Evolutionary conservation across 2,329 filamentous ascomycete species (phyloP).

Genomic region (Cytospora leucostoma): DNA sequence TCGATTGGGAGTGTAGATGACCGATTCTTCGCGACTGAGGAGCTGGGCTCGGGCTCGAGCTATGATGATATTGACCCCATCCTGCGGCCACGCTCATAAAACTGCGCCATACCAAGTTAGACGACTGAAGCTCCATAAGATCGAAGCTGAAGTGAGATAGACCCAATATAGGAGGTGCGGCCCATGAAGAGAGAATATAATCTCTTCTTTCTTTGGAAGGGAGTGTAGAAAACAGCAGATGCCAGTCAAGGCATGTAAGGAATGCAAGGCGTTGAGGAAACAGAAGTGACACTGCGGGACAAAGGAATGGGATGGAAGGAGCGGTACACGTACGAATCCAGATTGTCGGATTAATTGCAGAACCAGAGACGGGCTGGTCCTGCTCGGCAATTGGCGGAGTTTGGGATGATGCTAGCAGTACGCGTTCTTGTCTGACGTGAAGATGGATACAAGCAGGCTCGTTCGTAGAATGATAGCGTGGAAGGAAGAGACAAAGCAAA

Average conservation of each 20-base stretch:
- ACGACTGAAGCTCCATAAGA: constrained; percentile 25
- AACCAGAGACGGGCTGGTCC: constrained; percentile 24
- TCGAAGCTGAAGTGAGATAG: constrained; percentile 1
- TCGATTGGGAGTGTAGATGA: constrained; percentile 56
- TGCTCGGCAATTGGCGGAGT: constrained; percentile 12
- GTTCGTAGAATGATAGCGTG: constrained; percentile 15
- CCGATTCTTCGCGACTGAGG: constrained; percentile 41
- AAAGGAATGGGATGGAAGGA: constrained; percentile 6
- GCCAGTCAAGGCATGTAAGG: background rate
- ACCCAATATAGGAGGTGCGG: constrained; percentile 18
- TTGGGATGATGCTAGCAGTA: background rate
- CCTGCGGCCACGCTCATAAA: constrained; percentile 53
- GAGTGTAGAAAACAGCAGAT: background rate
- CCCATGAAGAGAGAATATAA: background rate
- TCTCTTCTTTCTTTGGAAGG: background rate
- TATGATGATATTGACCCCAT: constrained; percentile 50
- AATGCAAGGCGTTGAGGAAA: background rate
- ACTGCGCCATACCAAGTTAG: constrained; percentile 39
- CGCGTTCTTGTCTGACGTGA: constrained; percentile 8
- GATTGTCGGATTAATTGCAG: constrained; percentile 25
- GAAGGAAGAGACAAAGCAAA: constrained; percentile 10
- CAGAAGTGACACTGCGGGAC: background rate
- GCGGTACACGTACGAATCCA: constrained; percentile 29
- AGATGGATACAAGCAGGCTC: constrained; percentile 1
- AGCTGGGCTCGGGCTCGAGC: constrained; percentile 36